Percentiles rank a stretch among this genome's conserved stretches.
phyloP scores from a whole-genome alignment of 2,329 filamentous ascomycete genomes.

The Parastagonospora nodorum region DNA sequence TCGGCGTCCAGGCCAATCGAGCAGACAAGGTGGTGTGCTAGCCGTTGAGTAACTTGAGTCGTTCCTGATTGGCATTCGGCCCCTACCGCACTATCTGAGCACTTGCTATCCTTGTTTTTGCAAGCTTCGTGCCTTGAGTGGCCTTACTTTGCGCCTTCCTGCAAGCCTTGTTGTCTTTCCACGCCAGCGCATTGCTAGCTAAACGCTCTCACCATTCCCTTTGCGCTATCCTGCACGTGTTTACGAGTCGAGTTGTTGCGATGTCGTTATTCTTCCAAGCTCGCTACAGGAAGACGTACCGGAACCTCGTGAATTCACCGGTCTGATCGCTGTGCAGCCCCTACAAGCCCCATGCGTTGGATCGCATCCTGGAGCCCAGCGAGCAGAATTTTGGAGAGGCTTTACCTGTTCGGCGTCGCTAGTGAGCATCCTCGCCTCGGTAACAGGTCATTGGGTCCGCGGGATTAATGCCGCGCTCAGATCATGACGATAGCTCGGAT shows the following conservation, averaged over 20 bases:
- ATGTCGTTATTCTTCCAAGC: background rate
- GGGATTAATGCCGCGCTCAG: slow-evolving; percentile 21
- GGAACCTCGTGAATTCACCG: slow-evolving; percentile 2
- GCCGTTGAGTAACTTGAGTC: slow-evolving; percentile 22
- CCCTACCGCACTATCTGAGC: slow-evolving; percentile 20
- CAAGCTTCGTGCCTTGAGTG: slow-evolving; percentile 13
- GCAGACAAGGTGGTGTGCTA: slow-evolving; percentile 24
- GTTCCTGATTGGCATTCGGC: slow-evolving; percentile 33
- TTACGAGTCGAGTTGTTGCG: slow-evolving; percentile 10
- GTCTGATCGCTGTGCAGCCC: slow-evolving; percentile 12
- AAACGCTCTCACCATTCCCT: slow-evolving; percentile 14
- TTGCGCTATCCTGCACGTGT: slow-evolving; percentile 11
- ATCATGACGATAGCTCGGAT: slow-evolving; percentile 39
- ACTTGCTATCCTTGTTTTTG: slow-evolving; percentile 15
- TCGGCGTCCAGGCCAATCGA: slow-evolving; percentile 34
- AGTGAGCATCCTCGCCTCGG: slow-evolving; percentile 26
- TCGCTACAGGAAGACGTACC: slow-evolving; percentile 1
- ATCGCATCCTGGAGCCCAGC: slow-evolving; percentile 14
- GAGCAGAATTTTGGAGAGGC: slow-evolving; percentile 15
- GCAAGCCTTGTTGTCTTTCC: slow-evolving; percentile 29
- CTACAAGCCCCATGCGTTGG: slow-evolving; percentile 6
- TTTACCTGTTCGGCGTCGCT: slow-evolving; percentile 21
- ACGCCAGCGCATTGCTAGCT: slow-evolving; percentile 33
- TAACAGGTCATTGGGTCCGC: slow-evolving; percentile 35
- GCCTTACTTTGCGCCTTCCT: slow-evolving; percentile 8